A percentile compares a stretch with the other conserved stretches of the same genome.
phyloP scores from a whole-genome alignment of 2,329 filamentous ascomycete species.

The Aspergillus alliaceus region DNA sequence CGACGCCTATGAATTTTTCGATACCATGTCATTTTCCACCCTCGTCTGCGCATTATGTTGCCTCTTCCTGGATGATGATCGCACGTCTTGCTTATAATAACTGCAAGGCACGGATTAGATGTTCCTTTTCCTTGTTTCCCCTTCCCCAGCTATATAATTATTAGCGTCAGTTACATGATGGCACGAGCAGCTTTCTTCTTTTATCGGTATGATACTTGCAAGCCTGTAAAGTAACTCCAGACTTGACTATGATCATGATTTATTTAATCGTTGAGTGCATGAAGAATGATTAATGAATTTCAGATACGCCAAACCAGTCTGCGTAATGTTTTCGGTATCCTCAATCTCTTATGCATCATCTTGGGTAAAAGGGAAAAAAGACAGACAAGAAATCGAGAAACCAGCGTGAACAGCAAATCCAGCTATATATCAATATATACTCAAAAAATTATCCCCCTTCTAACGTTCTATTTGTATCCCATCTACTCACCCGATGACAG shows the following conservation, averaged over 20 bases:
- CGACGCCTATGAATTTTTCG: not conserved
- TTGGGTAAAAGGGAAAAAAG: not conserved
- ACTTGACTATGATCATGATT: conserved; percentile 7
- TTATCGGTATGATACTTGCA: conserved; percentile 6
- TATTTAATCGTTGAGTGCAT: not conserved
- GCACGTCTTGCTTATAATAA: not conserved
- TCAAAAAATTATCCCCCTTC: not conserved
- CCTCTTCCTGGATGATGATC: not conserved
- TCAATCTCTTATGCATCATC: not conserved
- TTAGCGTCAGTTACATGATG: not conserved
- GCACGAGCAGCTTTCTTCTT: conserved; percentile 2
- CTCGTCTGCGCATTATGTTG: not conserved
- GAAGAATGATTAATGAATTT: not conserved
- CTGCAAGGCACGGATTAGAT: not conserved
- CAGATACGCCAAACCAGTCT: not conserved
- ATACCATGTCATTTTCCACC: not conserved
- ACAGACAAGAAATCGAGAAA: not conserved
- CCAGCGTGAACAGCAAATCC: not conserved
- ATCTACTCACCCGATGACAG: not conserved
- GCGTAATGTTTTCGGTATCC: too few relatives aligned
- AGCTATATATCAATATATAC: not conserved
- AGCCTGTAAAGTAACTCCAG: conserved; percentile 21
- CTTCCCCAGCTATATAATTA: not conserved
- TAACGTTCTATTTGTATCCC: conserved; percentile 1
- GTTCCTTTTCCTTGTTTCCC: not conserved